Evolutionary conservation across 768 basidiomycete genomes (phyloP), one percentile per base, ranked within the genome.

Genomic region (Polyporus arcularius): DNA sequence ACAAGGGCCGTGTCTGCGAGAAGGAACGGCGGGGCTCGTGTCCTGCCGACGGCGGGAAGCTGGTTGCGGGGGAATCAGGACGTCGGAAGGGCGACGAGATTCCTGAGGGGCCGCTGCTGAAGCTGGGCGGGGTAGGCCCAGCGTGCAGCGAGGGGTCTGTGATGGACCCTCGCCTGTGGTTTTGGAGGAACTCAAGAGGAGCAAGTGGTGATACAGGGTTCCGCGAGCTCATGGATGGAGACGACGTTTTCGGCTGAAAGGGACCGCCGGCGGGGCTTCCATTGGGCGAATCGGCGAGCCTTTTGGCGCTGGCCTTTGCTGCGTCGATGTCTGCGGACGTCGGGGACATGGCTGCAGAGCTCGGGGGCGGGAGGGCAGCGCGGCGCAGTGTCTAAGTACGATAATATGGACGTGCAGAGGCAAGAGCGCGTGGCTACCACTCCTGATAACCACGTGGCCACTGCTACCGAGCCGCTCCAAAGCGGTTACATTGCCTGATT

Each of bases 71-170:
- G 53, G 65, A 71, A 56, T 60, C 57, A 53, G 60, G 65, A 21
- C 55, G 64, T 38, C 64, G 54, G 62, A 67, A 67, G 28, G 62
- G 62, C 51, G 64, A 63, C 65, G 67, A 68, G 70, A 51, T 61
- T 49, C 26, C 68, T 61, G 56, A 55, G 46, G 61, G 9, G 55
- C 55, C 53, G 51, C 61, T 30, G 4, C 59, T 57, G 49, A 66
- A 62, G 62, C 63, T 60, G 53, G 51, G 71, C 59, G 62, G 67
- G 55, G 60, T 60, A 0, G 74, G 71, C 4, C 79, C 73, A 60
- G 86, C 85, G 74, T 90, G 89, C 52, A 92, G 80, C 43, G 87
- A 86, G 3, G 90, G 90, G 78, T 93, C 92, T 8, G 90, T 90
- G 70, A 91, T 88, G 2, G 92, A 92, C 60, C 89, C 89, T 59